Base-by-base conservation (phyloP, 805 yeast species). In the Kuraishia hungarica region DNA sequence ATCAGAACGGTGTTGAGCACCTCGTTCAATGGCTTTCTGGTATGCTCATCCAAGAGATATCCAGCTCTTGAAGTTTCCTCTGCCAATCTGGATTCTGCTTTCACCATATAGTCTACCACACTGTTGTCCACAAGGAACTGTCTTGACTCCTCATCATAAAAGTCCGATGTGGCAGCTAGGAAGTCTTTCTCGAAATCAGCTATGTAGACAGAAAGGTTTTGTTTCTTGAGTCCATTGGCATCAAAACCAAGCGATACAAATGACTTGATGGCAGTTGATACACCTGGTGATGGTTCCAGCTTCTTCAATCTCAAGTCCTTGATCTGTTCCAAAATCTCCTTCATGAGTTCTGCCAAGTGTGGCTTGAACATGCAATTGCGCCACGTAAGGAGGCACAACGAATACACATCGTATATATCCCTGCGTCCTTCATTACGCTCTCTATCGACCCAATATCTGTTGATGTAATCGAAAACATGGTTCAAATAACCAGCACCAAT, bases 401-500 rank as follows among this genome's bases (percentile, higher is more conserved):
- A 90, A 67, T 91, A 86, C 22, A 96, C 96, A 69, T 94, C 99
- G 69, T 84, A 90, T 51, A 94, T 84, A 64, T 89, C 91, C 59
- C 91, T 80, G 64, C 89, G 82, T 19, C 97, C 97, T 67, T 93
- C 97, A 49, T 90, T 87, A 65, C 98, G 80, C 70, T 93, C 98
- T 65, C 96, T 92, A 62, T 87, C 88, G 50, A 96, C 97, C 99
- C 99, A 94, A 71, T 93, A 94, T 58, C 98, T 81, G 70, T 94
- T 94, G 81, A 94, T 84, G 70, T 94, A 94, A 68, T 93, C 97
- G 64, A 94, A 89, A 5, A 96, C 92, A 67, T 96, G 94, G 68
- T 90, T 91, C 67, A 94, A 72, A 69, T 89, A 88, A 17, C 91
- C 87, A 1, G 98, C 96, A 26, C 98, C 98, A 54, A 89, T 83